Base-by-base conservation (phyloP, 2,329 filamentous ascomycete species). In the Colletotrichum sp. region DNA sequence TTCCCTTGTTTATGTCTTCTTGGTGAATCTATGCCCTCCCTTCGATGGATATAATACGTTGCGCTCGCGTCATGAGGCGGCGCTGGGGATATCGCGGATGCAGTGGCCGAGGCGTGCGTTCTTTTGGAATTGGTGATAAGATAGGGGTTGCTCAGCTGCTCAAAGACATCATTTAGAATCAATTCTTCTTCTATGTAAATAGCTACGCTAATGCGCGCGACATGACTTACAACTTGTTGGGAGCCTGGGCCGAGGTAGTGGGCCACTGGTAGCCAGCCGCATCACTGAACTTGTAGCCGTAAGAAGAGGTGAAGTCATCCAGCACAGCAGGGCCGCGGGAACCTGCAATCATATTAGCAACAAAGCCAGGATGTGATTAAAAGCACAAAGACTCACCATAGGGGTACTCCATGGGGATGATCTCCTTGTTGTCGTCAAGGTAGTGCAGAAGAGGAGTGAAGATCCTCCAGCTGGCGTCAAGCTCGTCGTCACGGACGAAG, bases 251-350 rank as follows among this genome's bases (percentile, higher is more conserved):
- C 78, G 93, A 92, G 75, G 94, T 95, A 74, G 95, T 94, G 43
- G 95, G 95, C 96, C 96, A 98, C 87, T 98, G 95, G 88, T 98
- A 98, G 72, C 96, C 96, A 80, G 96, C 95, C 77, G 96, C 95
- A 82, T 99, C 97, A 83, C 95, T 97, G 89, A 99, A 99, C 87
- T 98, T 98, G 91, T 99, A 99, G 78, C 97, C 97, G 84, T 98
- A 99, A 8, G 96, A 98, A 55, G 96, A 94, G 36, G 96, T 98
- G 88, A 99, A 99, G 88, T 99, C 97, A 81, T 99, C 97, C 72
- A 99, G 91, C 48, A 99, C 96, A 71, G 96, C 95, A 32, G 97
- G 97, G 76, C 97, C 97, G 81, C 97, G 96, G 76, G 97, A 99
- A 80, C 97, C 97, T 99, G 80, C 13, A 26, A 70, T 38, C 21